These are phyloP conservation scores for Alternaria solani DNA, from an alignment of 2,329 filamentous ascomycete species.

Conservation along the genomic window DNA sequence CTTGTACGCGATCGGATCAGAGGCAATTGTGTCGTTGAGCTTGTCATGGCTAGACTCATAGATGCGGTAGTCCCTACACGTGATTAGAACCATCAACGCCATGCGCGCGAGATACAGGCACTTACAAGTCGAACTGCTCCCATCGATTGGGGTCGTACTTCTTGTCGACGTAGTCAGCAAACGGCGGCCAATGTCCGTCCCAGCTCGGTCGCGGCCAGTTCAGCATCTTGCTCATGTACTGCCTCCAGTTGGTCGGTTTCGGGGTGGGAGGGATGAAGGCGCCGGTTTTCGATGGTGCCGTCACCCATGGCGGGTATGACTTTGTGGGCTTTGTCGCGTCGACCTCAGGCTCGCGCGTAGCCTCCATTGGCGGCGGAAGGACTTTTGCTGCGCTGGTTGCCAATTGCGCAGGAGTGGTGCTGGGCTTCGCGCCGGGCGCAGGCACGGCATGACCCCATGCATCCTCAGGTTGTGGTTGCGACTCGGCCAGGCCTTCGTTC, in stretches of 20 bases:
- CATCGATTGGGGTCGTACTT: constrained; percentile 60
- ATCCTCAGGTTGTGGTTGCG: constrained; percentile 30
- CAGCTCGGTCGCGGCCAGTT: constrained; percentile 52
- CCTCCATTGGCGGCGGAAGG: constrained; percentile 9
- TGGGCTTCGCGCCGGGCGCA: constrained; percentile 19
- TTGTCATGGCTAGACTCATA: constrained; percentile 49
- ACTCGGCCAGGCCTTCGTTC: constrained; percentile 16
- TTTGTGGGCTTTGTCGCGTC: constrained; percentile 15
- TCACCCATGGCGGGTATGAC: constrained; percentile 36
- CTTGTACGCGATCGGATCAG: constrained; percentile 66
- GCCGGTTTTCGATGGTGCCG: constrained; percentile 25
- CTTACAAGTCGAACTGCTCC: constrained; percentile 55
- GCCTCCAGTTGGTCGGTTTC: constrained; percentile 37
- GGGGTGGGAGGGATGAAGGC: constrained; percentile 26
- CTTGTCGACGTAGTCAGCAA: constrained; percentile 51
- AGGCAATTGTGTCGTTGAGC: constrained; percentile 32
- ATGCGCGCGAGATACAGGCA: not conserved
- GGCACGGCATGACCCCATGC: constrained; percentile 31
- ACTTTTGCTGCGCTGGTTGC: not conserved
- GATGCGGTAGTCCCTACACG: constrained; percentile 48
- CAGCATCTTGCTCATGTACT: constrained; percentile 54
- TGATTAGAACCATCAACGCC: constrained; percentile 8
- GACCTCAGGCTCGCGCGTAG: constrained; percentile 1
- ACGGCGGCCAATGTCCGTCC: constrained; percentile 56
- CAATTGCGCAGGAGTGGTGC: constrained; percentile 1